phyloP scores from a whole-genome alignment of 345 rosid genomes.

The Cardamine resedifolia region DNA sequence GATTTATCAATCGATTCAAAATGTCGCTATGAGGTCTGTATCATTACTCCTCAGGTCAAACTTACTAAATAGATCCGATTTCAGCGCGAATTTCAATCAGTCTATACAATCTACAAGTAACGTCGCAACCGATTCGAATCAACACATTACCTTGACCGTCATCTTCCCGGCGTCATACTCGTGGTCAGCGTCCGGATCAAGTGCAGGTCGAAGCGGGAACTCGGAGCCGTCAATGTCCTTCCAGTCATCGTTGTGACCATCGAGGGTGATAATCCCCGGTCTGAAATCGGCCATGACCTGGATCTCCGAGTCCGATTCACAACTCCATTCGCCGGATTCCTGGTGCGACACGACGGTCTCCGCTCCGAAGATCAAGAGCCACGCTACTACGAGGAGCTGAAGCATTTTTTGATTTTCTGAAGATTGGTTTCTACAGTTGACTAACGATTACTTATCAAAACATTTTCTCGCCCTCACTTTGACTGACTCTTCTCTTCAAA shows the following conservation, averaged over 20 bases:
- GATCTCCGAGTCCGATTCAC: constrained; percentile 67
- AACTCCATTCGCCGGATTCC: constrained; percentile 88
- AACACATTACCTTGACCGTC: constrained; percentile 73
- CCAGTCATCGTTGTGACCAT: constrained; percentile 92
- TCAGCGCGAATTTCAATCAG: background rate
- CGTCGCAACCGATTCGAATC: constrained; percentile 8
- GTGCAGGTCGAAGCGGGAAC: constrained; percentile 83
- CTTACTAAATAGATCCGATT: constrained; percentile 7
- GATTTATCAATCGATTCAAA: constrained; percentile 16
- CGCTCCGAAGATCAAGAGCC: constrained; percentile 29
- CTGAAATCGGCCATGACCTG: constrained; percentile 60
- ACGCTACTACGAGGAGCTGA: constrained; percentile 29
- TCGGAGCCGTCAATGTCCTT: constrained; percentile 67
- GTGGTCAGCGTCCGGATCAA: constrained; percentile 83
- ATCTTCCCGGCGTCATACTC: constrained; percentile 70
- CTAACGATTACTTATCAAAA: constrained; percentile 6
- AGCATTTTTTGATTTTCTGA: constrained; percentile 31
- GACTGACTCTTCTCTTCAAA: constrained; percentile 31
- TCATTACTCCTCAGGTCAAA: background rate
- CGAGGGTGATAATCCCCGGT: constrained; percentile 82
- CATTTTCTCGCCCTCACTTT: background rate
- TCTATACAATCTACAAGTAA: background rate
- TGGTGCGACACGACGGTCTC: constrained; percentile 57
- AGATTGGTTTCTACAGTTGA: constrained; percentile 24
- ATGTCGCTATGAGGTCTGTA: background rate